Conservation (phyloP, 768 basidiomycete genomes). For the Pleurotus pulmonarius region DNA sequence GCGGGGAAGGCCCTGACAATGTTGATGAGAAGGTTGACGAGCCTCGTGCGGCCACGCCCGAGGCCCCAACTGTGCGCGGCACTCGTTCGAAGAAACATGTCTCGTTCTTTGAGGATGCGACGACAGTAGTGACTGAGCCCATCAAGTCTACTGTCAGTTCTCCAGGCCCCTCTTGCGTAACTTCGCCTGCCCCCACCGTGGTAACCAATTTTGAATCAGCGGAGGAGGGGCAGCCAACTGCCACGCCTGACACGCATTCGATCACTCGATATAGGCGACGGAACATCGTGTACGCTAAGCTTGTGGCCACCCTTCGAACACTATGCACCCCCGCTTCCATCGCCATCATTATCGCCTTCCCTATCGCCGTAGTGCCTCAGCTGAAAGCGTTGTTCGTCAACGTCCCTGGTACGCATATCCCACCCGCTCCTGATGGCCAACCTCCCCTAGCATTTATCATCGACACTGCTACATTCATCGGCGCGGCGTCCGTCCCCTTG, state of each 20-base stretch:
- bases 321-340: slow-evolving; percentile 47
- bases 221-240: too few species aligned
- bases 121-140: slow-evolving; percentile 8
- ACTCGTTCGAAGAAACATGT: slow-evolving; percentile 12
- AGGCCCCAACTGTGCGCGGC: background rate
- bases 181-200: slow-evolving; percentile 3
- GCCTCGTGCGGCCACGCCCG: background rate
- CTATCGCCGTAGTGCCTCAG: slow-evolving; percentile 50
- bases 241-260: background rate
- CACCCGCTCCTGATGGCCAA: slow-evolving; percentile 50
- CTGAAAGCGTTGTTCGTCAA: slow-evolving; percentile 61
- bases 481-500: slow-evolving; percentile 59
- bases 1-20: background rate
- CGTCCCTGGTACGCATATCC: slow-evolving; percentile 39
- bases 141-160: background rate
- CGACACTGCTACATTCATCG: slow-evolving; percentile 55
- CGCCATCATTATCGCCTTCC: slow-evolving; percentile 49
- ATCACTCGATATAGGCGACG: slow-evolving; percentile 7
- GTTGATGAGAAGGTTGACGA: background rate
- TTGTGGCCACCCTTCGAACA: slow-evolving; percentile 27
- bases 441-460: slow-evolving; percentile 63
- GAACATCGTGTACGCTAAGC: background rate
- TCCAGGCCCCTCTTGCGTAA: background rate
- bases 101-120: slow-evolving; percentile 18
- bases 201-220: too few species aligned